Evolutionary conservation across 352 stramenopile genomes (phyloP), one percentile per base, ranked within the genome.

Genomic region (Blastocystis sp.): DNA sequence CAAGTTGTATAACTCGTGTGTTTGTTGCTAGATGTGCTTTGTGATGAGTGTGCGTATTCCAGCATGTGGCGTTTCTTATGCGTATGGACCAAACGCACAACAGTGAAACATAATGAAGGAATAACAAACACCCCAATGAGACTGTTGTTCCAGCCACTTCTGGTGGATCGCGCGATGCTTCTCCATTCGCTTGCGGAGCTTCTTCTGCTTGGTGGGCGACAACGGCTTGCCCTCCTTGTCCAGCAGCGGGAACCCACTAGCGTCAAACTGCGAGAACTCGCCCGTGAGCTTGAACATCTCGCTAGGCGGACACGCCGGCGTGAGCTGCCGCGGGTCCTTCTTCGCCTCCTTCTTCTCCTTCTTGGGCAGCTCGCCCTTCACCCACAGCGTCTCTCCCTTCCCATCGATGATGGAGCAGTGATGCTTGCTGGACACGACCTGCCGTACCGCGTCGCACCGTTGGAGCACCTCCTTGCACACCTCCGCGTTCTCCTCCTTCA

Each of bases 171-270:
- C 92, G 89, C 95, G 95, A 89, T 98, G 96, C 91, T 98, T 98
- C 64, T 93, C 91, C 90, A 95, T 93, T 66, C 98, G 95, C 91
- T 98, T 99, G 23, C 92, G 91, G 74, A 99, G 92, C 90, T 98
- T 99, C 91, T 99, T 99, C 70, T 94, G 91, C 43, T 93, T 91
- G 69, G 93, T 96, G 92, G 98, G 98, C 2, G 86, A 80, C 38
- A 92, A 53, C 61, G 86, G 76, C 28, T 78, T 88, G 17, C 89
- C 89, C 7, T 90, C 60, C 41, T 88, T 89, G 62, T 90, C 82
- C 43, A 90, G 88, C 21, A 89, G 91, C 19, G 90, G 90, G 28
- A 92, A 65, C 5, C 90, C 90, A 45, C 91, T 80, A 3, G 53
- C 87, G 69, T 91, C 90, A 88, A 91, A 96, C 59, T 91, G 89